Base-by-base conservation (phyloP, 225 moss, liverwort and hornwort genomes). In the Asterella californica region DNA sequence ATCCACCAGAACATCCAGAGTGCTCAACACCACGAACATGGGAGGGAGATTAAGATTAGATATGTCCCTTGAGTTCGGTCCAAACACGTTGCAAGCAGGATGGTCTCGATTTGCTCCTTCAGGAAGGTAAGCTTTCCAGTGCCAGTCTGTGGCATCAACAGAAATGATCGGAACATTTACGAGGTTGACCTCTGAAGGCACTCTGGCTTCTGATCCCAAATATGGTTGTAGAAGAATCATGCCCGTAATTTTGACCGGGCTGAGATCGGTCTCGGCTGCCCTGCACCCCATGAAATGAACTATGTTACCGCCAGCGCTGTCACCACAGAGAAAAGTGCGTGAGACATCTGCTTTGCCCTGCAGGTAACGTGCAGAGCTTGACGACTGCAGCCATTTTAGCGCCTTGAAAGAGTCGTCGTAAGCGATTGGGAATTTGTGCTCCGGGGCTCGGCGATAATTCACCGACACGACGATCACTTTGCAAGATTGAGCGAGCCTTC, bases 361-460 rank as follows among this genome's bases (percentile, higher is more conserved):
- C 47, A 86, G 69, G 27, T 70, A 48, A 29, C 80, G n/a, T 15
- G 79, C 83, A 0, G 88, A 79, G 19, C 48, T 36, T 36, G 65
- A 5, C 0, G 82, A 82, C 34, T 76, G 73, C 25, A 93, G 91
- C 93, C 93, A 93, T 70, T 91, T 72, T 0, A 93, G 82, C 32
- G 83, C 91, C 66, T 82, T 84, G 84, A 78, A 96, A 25, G 82
- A 89, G 79, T 96, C 96, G 24, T 94, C 90, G 76, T 94, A 96
- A 15, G 92, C 89, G n/a, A 72, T 78, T 0, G 96, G 96, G 48
- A 71, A 94, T 67, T 84, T 87, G 38, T 85, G 72, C 84, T 96
- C 94, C 0, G 96, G 96, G 37, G 96, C 84, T 77, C 89, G 83
- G 73, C 94, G 81, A 55, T 96, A 96, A 80, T 96, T 88, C 21